Conservation (phyloP, 805 yeast genomes). For the Cyberlindnera mycetangii region DNA sequence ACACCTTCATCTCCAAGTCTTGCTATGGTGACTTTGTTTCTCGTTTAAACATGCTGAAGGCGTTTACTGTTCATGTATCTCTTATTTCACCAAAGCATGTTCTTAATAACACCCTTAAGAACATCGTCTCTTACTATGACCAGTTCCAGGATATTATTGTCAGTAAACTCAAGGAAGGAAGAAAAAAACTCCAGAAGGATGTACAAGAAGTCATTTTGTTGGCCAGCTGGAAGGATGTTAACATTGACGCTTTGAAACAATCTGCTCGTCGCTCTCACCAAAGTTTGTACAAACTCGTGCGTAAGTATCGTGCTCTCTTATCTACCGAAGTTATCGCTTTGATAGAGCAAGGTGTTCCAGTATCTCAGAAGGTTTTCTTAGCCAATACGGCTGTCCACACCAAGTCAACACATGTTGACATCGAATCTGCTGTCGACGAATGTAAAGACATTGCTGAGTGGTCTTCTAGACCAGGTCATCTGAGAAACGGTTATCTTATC, state of each 20-base stretch:
- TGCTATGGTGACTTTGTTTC: slow-evolving; percentile 68
- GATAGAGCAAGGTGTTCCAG: slow-evolving; percentile 60
- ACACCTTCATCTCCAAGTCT: slow-evolving; percentile 71
- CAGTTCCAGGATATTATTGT: slow-evolving; percentile 58
- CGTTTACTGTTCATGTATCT: slow-evolving; percentile 58
- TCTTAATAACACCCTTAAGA: slow-evolving; percentile 44
- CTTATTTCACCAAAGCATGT: slow-evolving; percentile 29
- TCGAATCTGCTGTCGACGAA: slow-evolving; percentile 9
- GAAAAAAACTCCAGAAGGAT: slow-evolving; percentile 67
- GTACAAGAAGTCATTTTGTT: slow-evolving; percentile 79
- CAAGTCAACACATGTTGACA: slow-evolving; percentile 11
- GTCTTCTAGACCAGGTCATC: slow-evolving; percentile 53
- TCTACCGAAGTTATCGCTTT: slow-evolving; percentile 47
- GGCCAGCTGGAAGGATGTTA: slow-evolving; percentile 97
- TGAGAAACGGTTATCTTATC: slow-evolving; percentile 49
- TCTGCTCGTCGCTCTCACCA: slow-evolving; percentile 90
- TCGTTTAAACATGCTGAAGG: slow-evolving; percentile 57
- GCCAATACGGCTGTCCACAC: slow-evolving; percentile 7
- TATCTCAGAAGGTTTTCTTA: slow-evolving; percentile 17
- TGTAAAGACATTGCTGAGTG: slow-evolving; percentile 40
- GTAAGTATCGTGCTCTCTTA: slow-evolving; percentile 71
- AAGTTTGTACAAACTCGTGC: slow-evolving; percentile 74
- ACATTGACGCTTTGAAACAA: slow-evolving; percentile 88
- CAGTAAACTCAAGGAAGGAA: slow-evolving; percentile 42
- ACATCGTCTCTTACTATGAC: slow-evolving; percentile 59